Evolutionary conservation across 2,329 filamentous ascomycete genomes (phyloP).

Genomic region (Calonectria crousiana): DNA sequence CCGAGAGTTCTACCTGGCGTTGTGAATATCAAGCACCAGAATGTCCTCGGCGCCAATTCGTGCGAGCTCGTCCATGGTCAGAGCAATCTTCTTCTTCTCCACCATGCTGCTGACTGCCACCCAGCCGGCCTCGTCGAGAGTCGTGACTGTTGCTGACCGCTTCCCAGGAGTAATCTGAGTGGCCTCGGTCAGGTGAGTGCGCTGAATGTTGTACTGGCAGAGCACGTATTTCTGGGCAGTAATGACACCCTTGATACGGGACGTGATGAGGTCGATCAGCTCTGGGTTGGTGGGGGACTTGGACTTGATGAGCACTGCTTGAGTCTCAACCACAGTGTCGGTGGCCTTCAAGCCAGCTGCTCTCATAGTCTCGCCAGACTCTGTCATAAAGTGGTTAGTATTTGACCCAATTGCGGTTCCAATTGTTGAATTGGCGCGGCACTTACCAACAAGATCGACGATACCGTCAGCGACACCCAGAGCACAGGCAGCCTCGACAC

Average conservation of each 20-base stretch:
- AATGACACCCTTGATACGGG: conserved; percentile 92
- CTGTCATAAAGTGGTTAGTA: conserved; percentile 57
- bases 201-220: conserved; percentile 95
- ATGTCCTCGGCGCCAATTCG: conserved; percentile 86
- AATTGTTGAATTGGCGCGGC: background rate
- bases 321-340: conserved; percentile 90
- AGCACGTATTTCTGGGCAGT: conserved; percentile 94
- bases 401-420: background rate
- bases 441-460: conserved; percentile 93
- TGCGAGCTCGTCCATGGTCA: conserved; percentile 87
- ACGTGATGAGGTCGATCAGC: conserved; percentile 85
- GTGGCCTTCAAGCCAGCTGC: conserved; percentile 94
- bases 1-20: conserved; percentile 66
- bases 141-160: conserved; percentile 91
- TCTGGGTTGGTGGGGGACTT: conserved; percentile 83
- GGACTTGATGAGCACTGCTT: conserved; percentile 92
- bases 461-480: conserved; percentile 97
- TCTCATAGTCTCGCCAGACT: conserved; percentile 98
- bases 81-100: conserved; percentile 85
- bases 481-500: conserved; percentile 96
- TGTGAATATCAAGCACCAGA: conserved; percentile 86
- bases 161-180: conserved; percentile 90
- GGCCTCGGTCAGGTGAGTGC: conserved; percentile 74
- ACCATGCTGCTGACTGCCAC: conserved; percentile 97
- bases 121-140: conserved; percentile 90